A percentile compares a stretch with the other conserved stretches of the same genome.
These are phyloP conservation scores for Coriaria nepalensis DNA, from an alignment of 306 rosid genomes.

Conservation along the genomic window DNA sequence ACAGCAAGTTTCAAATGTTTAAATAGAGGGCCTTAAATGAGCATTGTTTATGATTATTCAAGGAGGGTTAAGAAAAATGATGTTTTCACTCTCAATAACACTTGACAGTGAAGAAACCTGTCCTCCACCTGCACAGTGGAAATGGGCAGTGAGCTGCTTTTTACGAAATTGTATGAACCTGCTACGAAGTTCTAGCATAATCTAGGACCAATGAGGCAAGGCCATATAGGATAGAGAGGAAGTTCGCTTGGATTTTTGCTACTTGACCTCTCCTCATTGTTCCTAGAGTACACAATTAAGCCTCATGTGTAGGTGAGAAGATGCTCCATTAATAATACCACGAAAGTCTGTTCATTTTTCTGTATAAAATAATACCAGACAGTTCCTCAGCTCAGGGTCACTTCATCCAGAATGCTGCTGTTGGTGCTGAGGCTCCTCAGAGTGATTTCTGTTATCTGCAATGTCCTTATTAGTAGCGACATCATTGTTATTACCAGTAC, in stretches of 20 bases:
- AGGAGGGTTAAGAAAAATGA: conserved; percentile 9
- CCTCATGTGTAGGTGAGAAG: too few relatives aligned
- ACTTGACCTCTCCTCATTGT: too few relatives aligned
- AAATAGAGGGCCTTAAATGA: background rate
- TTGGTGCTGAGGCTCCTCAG: conserved; percentile 31
- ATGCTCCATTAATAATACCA: too few relatives aligned
- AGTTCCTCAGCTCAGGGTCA: conserved; percentile 7
- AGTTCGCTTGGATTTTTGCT: too few relatives aligned
- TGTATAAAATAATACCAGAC: conserved; percentile 21
- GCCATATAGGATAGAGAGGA: too few relatives aligned
- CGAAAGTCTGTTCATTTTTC: background rate
- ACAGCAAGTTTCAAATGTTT: background rate
- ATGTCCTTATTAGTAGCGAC: conserved; percentile 29
- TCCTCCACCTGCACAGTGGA: conserved; percentile 33
- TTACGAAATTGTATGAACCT: conserved; percentile 5
- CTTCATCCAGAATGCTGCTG: conserved; percentile 17
- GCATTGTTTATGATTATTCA: conserved; percentile 4
- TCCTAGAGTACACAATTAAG: too few relatives aligned
- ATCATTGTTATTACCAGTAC: conserved; percentile 21
- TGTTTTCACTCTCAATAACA: conserved; percentile 17
- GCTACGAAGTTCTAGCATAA: too few relatives aligned
- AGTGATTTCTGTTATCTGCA: conserved; percentile 35
- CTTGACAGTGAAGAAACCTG: conserved; percentile 24
- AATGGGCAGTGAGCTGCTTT: conserved; percentile 25
- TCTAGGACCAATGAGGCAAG: background rate